Conservation (phyloP, 2,329 filamentous ascomycete species). For the Diatrype stigma region DNA sequence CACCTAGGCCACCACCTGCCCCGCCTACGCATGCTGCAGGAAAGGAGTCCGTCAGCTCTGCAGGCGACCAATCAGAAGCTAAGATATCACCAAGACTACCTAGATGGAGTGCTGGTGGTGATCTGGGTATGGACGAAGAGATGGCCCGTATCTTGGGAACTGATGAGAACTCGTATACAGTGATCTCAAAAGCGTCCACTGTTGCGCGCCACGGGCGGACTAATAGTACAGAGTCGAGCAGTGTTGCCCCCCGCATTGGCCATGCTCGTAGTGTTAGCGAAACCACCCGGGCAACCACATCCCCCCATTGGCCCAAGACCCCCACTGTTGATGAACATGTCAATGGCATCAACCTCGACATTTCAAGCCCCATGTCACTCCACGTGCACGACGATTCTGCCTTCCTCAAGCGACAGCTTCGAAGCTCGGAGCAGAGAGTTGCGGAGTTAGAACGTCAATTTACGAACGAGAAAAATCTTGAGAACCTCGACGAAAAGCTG, state of each 20-base stretch:
- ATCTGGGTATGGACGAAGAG: constrained; percentile 94
- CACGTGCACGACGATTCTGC: constrained; percentile 60
- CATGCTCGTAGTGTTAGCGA: constrained; percentile 63
- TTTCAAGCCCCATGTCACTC: constrained; percentile 68
- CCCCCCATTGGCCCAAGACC: constrained; percentile 67
- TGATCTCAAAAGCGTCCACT: constrained; percentile 86
- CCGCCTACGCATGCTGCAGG: constrained; percentile 41
- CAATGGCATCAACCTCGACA: constrained; percentile 49
- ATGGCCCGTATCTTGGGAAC: constrained; percentile 82
- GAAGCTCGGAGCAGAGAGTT: constrained; percentile 77
- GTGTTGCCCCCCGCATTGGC: constrained; percentile 37
- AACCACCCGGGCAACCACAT: constrained; percentile 59
- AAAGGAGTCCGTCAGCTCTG: constrained; percentile 47
- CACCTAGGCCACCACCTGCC: constrained; percentile 52
- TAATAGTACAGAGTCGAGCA: constrained; percentile 65
- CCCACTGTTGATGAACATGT: constrained; percentile 54
- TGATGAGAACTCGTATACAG: constrained; percentile 72
- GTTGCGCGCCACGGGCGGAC: constrained; percentile 90
- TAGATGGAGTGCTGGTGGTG: constrained; percentile 73
- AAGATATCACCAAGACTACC: constrained; percentile 64
- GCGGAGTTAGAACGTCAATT: constrained; percentile 83
- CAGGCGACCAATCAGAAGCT: constrained; percentile 34
- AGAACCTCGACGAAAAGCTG: constrained; percentile 80
- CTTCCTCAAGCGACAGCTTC: constrained; percentile 69
- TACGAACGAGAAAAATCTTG: constrained; percentile 58